A percentile compares a stretch with the other conserved stretches of the same genome.
phyloP scores from a whole-genome alignment of 129 eudicot genomes.

The Pseudognaphalium luteoalbum region DNA sequence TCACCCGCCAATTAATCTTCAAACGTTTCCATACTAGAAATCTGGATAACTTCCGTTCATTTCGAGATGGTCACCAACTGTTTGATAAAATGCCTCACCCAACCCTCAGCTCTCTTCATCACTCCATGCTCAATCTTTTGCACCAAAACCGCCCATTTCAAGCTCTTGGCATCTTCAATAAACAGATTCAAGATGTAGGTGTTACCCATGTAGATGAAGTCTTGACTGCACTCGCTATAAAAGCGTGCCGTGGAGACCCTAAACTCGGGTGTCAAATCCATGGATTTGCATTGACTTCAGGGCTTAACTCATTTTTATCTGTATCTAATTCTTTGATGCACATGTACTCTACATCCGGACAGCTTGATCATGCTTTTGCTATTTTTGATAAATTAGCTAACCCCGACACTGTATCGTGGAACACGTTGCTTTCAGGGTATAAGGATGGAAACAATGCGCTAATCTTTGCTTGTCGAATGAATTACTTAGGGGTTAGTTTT shows the following conservation, averaged over 20 bases:
- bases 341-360: conserved; percentile 63
- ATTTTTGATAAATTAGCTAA: conserved; percentile 45
- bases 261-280: conserved; percentile 66
- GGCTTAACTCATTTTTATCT: conserved; percentile 43
- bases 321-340: conserved; percentile 83
- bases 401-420: conserved; percentile 77
- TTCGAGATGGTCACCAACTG: conserved; percentile 60
- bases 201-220: conserved; percentile 54
- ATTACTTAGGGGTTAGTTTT: conserved; percentile 52
- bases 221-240: conserved; percentile 61
- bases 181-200: conserved; percentile 45
- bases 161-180: conserved; percentile 61
- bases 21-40: conserved; percentile 16
- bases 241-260: conserved; percentile 68
- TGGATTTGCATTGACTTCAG: conserved; percentile 65
- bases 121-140: conserved; percentile 56
- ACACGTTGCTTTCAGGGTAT: conserved; percentile 71
- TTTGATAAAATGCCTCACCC: conserved; percentile 59
- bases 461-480: conserved; percentile 61
- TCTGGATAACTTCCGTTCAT: conserved; percentile 9
- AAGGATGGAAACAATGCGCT: conserved; percentile 44
- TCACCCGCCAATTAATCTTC: conserved; percentile 52
- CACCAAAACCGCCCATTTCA: conserved; percentile 43
- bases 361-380: conserved; percentile 41
- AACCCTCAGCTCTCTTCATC: conserved; percentile 32